Evolutionary conservation across 257 asterid species (phyloP), one percentile per base, ranked within the genome.

Genomic region (Lycium ferocissimum): DNA sequence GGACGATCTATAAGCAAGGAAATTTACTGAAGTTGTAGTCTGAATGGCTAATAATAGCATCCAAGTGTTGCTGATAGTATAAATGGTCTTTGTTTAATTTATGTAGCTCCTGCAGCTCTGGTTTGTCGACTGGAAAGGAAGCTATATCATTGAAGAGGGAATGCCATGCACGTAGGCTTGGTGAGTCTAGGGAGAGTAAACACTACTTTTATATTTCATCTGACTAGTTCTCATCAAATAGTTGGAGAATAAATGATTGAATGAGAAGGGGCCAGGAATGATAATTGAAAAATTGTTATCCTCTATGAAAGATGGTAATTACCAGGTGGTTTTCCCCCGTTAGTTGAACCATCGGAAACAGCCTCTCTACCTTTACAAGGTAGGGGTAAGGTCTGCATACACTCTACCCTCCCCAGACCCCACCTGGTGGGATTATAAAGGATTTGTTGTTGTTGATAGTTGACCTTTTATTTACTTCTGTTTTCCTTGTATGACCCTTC

Each of bases 31-130:
- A 75, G 62, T 49, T 49, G 22, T n/a, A 22, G 45, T 12, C 49
- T 49, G 62, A 20, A 73, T 73, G 59, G 45, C 13, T 26, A 75
- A 49, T 49, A 75, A 47, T 17, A 26, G 15, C 47, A 53, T 78
- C 47, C 65, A 73, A 58, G 3, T 15, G 20, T 61, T 57, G 1
- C 17, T 54, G 82, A 33, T 40, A 20, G 33, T n/a, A 35, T 72
- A 70, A 72, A 45, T 83, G 51, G 78, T 63, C 47, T 78, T 78
- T 78, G 65, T 14, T 78, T 33, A 14, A 26, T 72, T 71, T 84
- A 14, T 90, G 82, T 89, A 96, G 98, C 92, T 90, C 88, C 85
- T 96, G 99, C 92, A 91, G 89, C 86, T 90, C 84, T 81, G 92
- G 88, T 87, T 89, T 92, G 71, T 90, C 97, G 7, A 88, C 88